Evolutionary conservation across 768 basidiomycete genomes (phyloP), one percentile per base, ranked within the genome.

Genomic region (Lactarius sanguifluus): DNA sequence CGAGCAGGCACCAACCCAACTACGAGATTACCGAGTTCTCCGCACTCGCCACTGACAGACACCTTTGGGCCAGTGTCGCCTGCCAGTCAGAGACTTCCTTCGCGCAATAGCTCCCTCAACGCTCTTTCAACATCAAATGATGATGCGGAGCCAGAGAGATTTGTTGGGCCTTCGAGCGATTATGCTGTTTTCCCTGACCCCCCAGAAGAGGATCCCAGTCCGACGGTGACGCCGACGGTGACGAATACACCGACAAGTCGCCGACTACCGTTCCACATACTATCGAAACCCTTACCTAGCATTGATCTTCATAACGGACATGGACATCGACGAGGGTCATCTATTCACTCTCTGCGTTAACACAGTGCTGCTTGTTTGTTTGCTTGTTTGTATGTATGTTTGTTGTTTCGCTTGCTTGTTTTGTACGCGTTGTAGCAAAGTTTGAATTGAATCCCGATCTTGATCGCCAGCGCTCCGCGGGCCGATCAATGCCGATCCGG

Each of bases 121-220:
- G 34, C 76, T 70, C 76, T 71, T 72, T 75, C 64, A 78, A 77
- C 72, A 73, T 71, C 70, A 68, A 78, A 70, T 72, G 76, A 70
- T 70, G 65, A 77, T 30, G 81, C 82, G 71, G 85, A 85, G 59
- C 71, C 79, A 34, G 83, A 83, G 72, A 79, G 76, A 58, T 87
- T 81, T 69, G 79, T 79, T n/a, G 90, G 89, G 4, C 88, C 89
- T 41, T 81, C 89, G 57, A 83, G 82, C 62, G 86, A 88, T 68
- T 90, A 87, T 76, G 86, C 90, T 18, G 81, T 81, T 65, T 89
- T 90, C 69, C 89, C 88, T 28, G 88, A 88, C 64, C 90, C 89
- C 62, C 88, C 87, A 45, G 73, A 76, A 47, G 73, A 76, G 50
- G 67, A 82, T 70, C 9, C 75, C 70, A 68, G 73, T 80, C 64